Base-by-base conservation (phyloP, 176 grass and related monocot species). In the Cymbopogon citratus region DNA sequence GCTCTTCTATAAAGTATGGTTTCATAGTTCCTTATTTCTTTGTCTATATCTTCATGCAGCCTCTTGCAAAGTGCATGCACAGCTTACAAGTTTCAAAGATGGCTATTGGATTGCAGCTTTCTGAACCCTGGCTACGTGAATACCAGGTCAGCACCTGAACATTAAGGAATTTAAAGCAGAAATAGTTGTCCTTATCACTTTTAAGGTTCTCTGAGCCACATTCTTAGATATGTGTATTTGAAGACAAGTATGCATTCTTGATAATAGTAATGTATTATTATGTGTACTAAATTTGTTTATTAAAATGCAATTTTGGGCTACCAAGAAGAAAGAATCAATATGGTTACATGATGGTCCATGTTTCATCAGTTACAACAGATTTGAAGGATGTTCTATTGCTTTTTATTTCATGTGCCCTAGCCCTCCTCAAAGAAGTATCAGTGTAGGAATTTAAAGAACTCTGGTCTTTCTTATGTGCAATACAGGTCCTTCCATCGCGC, bases 91-190 rank as follows among this genome's bases (percentile, higher is more conserved):
- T 63, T 24, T 93, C 92, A 51, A 99, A 87, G 81, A 80, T 85
- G 89, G 92, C 96, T 63, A 87, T 99, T 41, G 85, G 87, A 66
- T 84, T 98, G 56, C 87, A 98, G 63, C 89, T 98, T 72, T 91
- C 89, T 77, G 96, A 98, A 85, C 96, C 96, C 44, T 98, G 96
- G 90, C 87, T 98, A 80, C 90, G 96, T 70, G 96, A 98, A 86
- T 98, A 95, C 74, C 96, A 98, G 96, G 96, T 98, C 61, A 70
- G 87, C 52, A 31, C 16, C 38, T 48, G 33, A 49, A 16, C 19
- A 46, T 71, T 41, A 40, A 49, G 14, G 63, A 81, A 48, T 3
- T 51, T 12, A 46, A 1, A 41, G 24, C 27, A 40, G 5, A 34
- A 19, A 76, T 38, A 76, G 7, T 38, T 71, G 2, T n/a, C 41